These are phyloP conservation scores for Cinchona pubescens DNA, from an alignment of 257 asterid genomes.

Conservation along the genomic window DNA sequence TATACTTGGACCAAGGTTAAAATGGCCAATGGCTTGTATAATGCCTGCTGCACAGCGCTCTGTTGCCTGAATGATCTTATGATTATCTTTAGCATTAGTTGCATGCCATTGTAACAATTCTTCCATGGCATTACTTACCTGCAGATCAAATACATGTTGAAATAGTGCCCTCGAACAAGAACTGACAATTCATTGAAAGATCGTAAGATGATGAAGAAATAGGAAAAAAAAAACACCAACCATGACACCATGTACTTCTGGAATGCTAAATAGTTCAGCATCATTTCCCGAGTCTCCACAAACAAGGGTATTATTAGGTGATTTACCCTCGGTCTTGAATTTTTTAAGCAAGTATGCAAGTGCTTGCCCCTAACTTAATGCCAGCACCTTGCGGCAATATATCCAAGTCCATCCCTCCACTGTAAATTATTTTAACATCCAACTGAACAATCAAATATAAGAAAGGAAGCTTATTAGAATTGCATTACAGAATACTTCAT, in stretches of 20 bases:
- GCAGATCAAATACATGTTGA: conserved; percentile 16
- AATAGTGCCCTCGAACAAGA: conserved; percentile 16
- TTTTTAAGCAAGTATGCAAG: conserved; percentile 88
- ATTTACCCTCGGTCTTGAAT: conserved; percentile 57
- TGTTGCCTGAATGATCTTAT: conserved; percentile 77
- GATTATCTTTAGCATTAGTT: conserved; percentile 78
- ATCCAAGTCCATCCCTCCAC: conserved; percentile 98
- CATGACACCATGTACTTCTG: conserved; percentile 95
- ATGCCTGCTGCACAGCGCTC: conserved; percentile 98
- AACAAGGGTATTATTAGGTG: conserved; percentile 82
- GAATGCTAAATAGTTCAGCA: conserved; percentile 84
- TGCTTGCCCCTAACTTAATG: conserved; percentile 98
- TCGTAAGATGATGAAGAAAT: conserved; percentile 14
- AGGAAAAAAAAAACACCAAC: conserved; percentile 48
- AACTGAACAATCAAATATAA: conserved; percentile 48
- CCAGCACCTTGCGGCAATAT: conserved; percentile 98
- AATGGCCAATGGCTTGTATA: conserved; percentile 90
- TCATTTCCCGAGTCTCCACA: conserved; percentile 99
- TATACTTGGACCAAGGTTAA: conserved; percentile 77
- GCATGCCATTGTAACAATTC: conserved; percentile 95
- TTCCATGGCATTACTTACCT: conserved; percentile 97
- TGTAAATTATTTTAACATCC: conserved; percentile 92
- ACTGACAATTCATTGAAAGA: conserved; percentile 13
- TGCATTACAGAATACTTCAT: not conserved
- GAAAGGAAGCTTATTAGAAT: conserved; percentile 15